Evolutionary conservation across 768 basidiomycete species (phyloP).

Genomic region (Pilatotrama ljubarskyi): DNA sequence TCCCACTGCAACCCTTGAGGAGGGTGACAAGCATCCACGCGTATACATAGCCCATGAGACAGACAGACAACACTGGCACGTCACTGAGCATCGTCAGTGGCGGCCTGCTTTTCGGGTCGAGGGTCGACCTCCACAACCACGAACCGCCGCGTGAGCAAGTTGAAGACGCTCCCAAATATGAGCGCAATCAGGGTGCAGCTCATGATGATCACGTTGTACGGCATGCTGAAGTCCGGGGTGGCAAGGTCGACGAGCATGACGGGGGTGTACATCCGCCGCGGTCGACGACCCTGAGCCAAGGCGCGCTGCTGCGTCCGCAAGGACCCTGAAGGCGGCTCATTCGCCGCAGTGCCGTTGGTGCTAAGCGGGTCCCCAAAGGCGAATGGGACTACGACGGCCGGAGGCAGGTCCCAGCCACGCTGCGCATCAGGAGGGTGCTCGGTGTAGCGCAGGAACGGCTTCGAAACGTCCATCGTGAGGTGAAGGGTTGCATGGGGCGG

Average conservation of each 20-base stretch:
- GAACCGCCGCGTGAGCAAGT: constrained; percentile 80
- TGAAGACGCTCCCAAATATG: constrained; percentile 92
- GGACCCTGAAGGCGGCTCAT: neutral
- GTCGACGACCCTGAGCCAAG: constrained; percentile 3
- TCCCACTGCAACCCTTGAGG: neutral
- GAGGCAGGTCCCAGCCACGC: constrained; percentile 91
- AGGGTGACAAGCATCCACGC: too few relatives aligned
- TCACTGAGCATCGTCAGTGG: neutral
- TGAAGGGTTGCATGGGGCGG: constrained; percentile 65
- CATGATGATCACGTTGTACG: constrained; percentile 99
- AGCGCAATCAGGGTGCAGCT: constrained; percentile 88
- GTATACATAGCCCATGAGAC: too few relatives aligned
- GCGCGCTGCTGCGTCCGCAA: neutral
- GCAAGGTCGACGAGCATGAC: constrained; percentile 88
- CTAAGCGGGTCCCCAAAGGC: constrained; percentile 1
- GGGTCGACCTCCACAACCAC: constrained; percentile 46
- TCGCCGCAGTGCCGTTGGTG: neutral
- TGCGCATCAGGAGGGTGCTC: constrained; percentile 97
- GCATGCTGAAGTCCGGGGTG: constrained; percentile 99
- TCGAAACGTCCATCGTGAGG: constrained; percentile 73
- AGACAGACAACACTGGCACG: neutral
- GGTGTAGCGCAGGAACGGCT: constrained; percentile 88
- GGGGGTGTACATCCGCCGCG: constrained; percentile 68
- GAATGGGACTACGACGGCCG: constrained; percentile 70
- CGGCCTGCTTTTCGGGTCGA: neutral